Conservation (phyloP, 1,284 basidiomycete species). For the Trametes polyzona region DNA sequence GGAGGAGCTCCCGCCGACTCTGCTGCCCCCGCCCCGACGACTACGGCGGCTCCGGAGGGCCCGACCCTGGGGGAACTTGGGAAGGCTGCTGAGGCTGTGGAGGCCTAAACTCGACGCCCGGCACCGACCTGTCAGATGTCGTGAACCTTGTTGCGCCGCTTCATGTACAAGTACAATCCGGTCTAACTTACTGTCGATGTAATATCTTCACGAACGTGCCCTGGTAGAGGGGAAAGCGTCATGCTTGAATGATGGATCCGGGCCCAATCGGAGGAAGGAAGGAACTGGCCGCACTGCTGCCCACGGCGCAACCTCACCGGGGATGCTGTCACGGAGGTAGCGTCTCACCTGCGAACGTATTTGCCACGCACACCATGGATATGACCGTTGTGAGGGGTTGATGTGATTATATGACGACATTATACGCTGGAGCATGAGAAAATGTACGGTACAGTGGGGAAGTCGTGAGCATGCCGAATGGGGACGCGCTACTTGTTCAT, state of each 20-base stretch:
- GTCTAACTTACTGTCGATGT: conserved; percentile 9
- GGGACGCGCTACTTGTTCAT: conserved; percentile 14
- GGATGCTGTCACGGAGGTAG: neutral
- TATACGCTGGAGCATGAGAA: conserved; percentile 19
- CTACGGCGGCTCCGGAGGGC: conserved; percentile 10
- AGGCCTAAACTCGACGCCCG: conserved; percentile 14
- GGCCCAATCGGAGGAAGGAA: conserved; percentile 3
- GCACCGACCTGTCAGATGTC: neutral
- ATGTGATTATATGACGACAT: conserved; percentile 16
- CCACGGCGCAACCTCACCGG: neutral
- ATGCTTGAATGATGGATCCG: conserved; percentile 5
- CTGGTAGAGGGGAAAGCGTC: neutral
- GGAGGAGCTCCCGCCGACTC: conserved; percentile 15
- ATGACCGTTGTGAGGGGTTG: neutral
- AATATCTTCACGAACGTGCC: neutral
- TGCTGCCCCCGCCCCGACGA: conserved; percentile 6
- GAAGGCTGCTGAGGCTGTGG: conserved; percentile 20
- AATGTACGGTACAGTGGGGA: conserved; percentile 18
- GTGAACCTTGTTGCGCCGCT: neutral
- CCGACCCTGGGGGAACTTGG: conserved; percentile 14
- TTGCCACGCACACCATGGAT: no score
- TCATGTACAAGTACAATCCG: neutral
- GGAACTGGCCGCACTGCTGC: neutral
- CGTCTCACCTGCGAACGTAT: neutral
- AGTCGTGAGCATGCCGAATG: neutral